Conservation (phyloP, 2,329 filamentous ascomycete genomes). For the Rutstroemia sp. region DNA sequence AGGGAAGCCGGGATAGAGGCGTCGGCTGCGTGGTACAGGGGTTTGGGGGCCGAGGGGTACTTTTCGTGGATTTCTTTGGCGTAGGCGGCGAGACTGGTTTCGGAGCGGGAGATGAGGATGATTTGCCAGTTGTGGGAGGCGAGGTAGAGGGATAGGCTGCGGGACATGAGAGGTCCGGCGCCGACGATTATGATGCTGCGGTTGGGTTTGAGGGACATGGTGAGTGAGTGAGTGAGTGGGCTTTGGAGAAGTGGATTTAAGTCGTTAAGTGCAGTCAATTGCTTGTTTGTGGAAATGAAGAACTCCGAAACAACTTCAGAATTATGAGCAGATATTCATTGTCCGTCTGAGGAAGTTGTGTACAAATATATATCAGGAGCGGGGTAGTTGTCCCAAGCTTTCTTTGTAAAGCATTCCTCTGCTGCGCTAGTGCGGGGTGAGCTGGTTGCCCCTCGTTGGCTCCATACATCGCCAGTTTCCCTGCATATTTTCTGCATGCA, state of each 20-base stretch:
- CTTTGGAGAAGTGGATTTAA: too few species aligned
- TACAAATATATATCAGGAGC: too few species aligned
- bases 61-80: neutral
- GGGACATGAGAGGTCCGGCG: conserved; percentile 6
- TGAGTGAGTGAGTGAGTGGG: neutral
- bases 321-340: neutral
- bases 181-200: conserved; percentile 2
- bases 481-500: too few species aligned
- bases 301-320: neutral
- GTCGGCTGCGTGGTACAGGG: neutral
- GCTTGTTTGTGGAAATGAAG: neutral
- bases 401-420: too few species aligned
- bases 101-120: neutral
- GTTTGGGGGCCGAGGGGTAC: neutral
- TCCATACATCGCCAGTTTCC: too few species aligned
- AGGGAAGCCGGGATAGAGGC: neutral
- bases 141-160: conserved; percentile 5
- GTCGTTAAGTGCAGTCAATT: too few species aligned
- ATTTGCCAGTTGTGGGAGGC: conserved; percentile 6
- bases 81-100: neutral
- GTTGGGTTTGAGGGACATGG: neutral
- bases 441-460: too few species aligned
- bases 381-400: too few species aligned
- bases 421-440: too few species aligned
- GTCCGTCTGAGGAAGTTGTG: too few species aligned